Evolutionary conservation across 306 rosid species (phyloP), one percentile per base, ranked within the genome.

Genomic region (Vigna mungo): DNA sequence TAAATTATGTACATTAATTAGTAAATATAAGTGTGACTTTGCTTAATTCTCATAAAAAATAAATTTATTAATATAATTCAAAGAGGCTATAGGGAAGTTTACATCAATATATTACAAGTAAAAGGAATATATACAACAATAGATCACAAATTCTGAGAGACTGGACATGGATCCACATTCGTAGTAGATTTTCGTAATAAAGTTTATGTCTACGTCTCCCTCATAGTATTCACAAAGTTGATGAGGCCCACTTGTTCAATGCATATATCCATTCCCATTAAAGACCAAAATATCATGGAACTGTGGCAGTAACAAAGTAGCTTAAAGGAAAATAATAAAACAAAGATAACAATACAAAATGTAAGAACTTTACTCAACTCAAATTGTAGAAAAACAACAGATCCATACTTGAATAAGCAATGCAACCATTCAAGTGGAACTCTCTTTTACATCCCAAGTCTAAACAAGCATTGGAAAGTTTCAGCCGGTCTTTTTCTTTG

Each of bases 61-160:
- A 21, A 59, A 2, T 43, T 2, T 34, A 53, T 6, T 64, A 70
- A 30, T 6, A 71, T 34, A 51, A 17, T 15, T 77, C 25, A 23
- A 77, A 76, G 30, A 52, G 51, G 71, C 51, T 17, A 20, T 20
- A 47, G 61, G 32, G 49, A 12, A 0, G 36, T 47, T 60, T 61
- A 18, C 48, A 30, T 46, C 52, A 73, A 20, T 34, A 51, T 52
- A 66, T 52, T 53, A 16, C 81, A 53, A 23, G 41, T 11, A 23
- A 44, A n/a, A 46, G 68, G 30, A 6, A 36, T 27, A 72, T 15
- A 39, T 30, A 59, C 59, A 63, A 18, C 71, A 36, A 54, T 15
- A 44, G 72, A 51, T 62, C 65, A 52, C 68, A 25, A 62, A 64
- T 39, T 39, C 73, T 7, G 36, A 49, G 37, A 34, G 15, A 61